Evolutionary conservation across 1,284 basidiomycete genomes (phyloP), one percentile per base, ranked within the genome.

Genomic region (Tylopilus orsonianus): DNA sequence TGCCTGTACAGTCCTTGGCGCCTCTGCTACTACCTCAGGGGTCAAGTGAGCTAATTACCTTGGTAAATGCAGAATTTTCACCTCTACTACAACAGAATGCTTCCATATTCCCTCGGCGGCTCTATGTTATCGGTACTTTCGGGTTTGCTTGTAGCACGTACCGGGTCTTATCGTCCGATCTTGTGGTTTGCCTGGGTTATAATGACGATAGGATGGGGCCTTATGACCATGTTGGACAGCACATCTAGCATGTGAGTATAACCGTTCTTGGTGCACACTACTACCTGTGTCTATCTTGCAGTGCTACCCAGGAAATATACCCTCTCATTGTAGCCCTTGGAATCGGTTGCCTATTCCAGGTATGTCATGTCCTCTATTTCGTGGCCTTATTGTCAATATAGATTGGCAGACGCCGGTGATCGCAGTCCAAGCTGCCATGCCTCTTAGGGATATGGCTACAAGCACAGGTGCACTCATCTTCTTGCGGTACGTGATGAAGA

Each of bases 371-470:
- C 19, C 4, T 2, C 8, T 4, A n/a, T 5, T 24, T 6, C 12
- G 27, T 23, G 24, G 8, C 14, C 8, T 12, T 19, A 2, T 24
- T 22, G 16, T 20, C 30, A 23, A 41, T 4, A 7, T 40, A n/a
- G 1, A 22, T 40, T 9, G 16, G 19, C 45, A 70, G 56, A 51
- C 54, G 5, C 70, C 69, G 1, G 51, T 72, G 8, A 60, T 74
- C 35, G 65, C 56, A n/a, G 27, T 76, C 7, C 75, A 77, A 50
- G 71, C 71, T 13, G 65, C 72, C 8, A 77, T 78, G 71, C 76
- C 75, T n/a, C 22, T 71, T 7, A 67, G 66, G 24, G 73, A 76
- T 44, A 73, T 74, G 67, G 84, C 56, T 58, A 71, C 75, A 1
- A 64, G 61, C 23, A 75, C 71, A 4, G 59, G 64, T 1, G 61